Evolutionary conservation across 495 filamentous ascomycete genomes (phyloP).

Genomic region (Platismatia glauca): DNA sequence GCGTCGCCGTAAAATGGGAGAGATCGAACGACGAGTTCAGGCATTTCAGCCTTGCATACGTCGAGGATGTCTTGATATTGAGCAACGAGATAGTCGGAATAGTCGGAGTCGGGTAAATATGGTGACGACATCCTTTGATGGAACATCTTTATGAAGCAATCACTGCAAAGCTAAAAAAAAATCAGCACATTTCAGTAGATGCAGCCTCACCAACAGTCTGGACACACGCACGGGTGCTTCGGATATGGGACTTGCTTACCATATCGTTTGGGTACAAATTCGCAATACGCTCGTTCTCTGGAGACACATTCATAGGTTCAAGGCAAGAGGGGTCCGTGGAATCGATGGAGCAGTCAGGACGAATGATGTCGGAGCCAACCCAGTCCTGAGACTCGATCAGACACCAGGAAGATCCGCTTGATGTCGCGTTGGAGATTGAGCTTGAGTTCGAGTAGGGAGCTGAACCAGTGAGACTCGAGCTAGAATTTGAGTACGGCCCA

Average conservation of each 20-base stretch:
- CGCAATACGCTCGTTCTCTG: slow-evolving; percentile 16
- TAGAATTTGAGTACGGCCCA: neutral
- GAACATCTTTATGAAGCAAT: slow-evolving; percentile 19
- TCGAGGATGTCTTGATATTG: slow-evolving; percentile 22
- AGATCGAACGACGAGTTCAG: slow-evolving; percentile 11
- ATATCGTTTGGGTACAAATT: slow-evolving; percentile 18
- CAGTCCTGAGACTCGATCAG: slow-evolving; percentile 18
- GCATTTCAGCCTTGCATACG: slow-evolving; percentile 16
- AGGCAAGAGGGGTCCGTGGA: slow-evolving; percentile 9
- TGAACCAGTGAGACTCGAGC: neutral
- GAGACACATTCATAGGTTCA: slow-evolving; percentile 9
- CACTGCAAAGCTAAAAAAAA: slow-evolving; percentile 15
- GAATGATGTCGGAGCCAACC: slow-evolving; percentile 17
- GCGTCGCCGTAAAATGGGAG: slow-evolving; percentile 7
- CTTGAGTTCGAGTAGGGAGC: neutral
- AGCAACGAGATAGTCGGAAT: slow-evolving; percentile 17
- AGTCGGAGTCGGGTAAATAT: slow-evolving; percentile 17
- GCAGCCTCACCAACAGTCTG: neutral
- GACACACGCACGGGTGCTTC: neutral
- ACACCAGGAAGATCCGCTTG: slow-evolving; percentile 5
- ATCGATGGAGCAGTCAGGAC: slow-evolving; percentile 16
- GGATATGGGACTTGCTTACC: neutral
- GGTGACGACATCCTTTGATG: slow-evolving; percentile 15
- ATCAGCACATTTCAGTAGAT: neutral
- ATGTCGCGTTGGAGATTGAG: neutral